phyloP scores from a whole-genome alignment of 2,329 filamentous ascomycete genomes.

The Ceratocystis colombiana region DNA sequence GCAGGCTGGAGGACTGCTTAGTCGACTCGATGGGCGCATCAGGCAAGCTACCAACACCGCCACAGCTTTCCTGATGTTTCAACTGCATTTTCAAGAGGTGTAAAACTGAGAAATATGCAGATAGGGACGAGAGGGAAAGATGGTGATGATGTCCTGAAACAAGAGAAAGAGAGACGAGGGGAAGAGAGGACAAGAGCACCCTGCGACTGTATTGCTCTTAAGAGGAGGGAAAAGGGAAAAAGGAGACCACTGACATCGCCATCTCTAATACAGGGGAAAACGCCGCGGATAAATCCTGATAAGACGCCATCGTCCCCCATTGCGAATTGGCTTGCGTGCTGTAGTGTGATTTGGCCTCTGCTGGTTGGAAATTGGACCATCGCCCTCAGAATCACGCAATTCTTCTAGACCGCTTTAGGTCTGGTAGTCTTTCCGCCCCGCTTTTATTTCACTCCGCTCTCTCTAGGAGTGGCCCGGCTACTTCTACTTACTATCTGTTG shows the following conservation, averaged over 20 bases:
- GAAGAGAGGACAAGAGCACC: background rate
- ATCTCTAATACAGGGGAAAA: background rate
- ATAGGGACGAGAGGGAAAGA: background rate
- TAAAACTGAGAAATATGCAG: background rate
- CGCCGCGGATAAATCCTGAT: background rate
- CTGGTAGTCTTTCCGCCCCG: conserved; percentile 12
- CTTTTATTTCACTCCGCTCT: conserved; percentile 21
- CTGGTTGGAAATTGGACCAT: conserved; percentile 22
- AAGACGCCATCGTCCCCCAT: conserved; percentile 6
- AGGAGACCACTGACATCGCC: background rate
- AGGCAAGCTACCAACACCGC: conserved; percentile 19
- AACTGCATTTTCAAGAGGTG: conserved; percentile 25
- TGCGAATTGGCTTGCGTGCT: background rate
- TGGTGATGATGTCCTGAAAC: background rate
- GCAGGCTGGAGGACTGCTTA: conserved; percentile 41
- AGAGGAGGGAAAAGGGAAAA: background rate
- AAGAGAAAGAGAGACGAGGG: background rate
- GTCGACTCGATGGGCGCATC: conserved; percentile 20
- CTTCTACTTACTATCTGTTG: conserved; percentile 15
- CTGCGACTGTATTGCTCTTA: background rate
- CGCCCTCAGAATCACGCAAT: conserved; percentile 24
- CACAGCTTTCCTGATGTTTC: conserved; percentile 26
- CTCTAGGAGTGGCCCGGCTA: background rate
- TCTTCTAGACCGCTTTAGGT: conserved; percentile 24
- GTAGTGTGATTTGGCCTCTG: conserved; percentile 5